phyloP scores from a whole-genome alignment of 192 early-diverging fungal genomes.

The Spinellus fusiger region DNA sequence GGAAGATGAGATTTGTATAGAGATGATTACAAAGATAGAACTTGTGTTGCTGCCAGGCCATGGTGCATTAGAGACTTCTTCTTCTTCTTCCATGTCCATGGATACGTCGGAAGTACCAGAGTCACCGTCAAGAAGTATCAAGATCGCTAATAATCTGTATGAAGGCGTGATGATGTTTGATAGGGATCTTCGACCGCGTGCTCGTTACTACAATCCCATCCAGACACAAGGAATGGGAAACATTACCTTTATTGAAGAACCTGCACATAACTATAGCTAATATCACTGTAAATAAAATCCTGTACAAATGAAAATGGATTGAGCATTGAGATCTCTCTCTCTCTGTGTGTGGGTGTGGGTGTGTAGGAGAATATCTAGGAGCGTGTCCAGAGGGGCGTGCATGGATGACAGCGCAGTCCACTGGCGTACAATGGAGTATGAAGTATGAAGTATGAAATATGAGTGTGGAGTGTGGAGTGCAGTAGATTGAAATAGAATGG shows the following conservation, averaged over 20 bases:
- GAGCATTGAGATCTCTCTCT: too few species aligned
- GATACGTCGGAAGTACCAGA: background rate
- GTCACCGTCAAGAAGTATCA: background rate
- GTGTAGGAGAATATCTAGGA: too few species aligned
- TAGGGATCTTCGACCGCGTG: background rate
- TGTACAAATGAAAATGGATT: too few species aligned
- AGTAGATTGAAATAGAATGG: too few species aligned
- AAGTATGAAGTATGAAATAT: too few species aligned
- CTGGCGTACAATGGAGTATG: too few species aligned
- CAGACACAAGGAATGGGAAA: background rate
- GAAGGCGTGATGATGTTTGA: slow-evolving; percentile 12
- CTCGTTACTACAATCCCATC: slow-evolving; percentile 2
- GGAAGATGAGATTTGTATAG: slow-evolving; percentile 19
- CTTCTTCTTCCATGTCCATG: background rate
- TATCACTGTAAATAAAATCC: too few species aligned
- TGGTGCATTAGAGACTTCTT: background rate
- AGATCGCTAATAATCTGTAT: slow-evolving; percentile 6
- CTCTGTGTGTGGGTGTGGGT: too few species aligned
- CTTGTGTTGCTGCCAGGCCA: too few species aligned
- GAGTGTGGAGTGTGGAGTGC: too few species aligned
- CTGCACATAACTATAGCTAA: background rate
- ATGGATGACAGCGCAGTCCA: too few species aligned
- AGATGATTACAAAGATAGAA: slow-evolving; percentile 6
- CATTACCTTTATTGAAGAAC: slow-evolving; percentile 1
- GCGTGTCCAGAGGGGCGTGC: too few species aligned